Conservation (phyloP, 139 green algal species). For the Micromonas pusilla region DNA sequence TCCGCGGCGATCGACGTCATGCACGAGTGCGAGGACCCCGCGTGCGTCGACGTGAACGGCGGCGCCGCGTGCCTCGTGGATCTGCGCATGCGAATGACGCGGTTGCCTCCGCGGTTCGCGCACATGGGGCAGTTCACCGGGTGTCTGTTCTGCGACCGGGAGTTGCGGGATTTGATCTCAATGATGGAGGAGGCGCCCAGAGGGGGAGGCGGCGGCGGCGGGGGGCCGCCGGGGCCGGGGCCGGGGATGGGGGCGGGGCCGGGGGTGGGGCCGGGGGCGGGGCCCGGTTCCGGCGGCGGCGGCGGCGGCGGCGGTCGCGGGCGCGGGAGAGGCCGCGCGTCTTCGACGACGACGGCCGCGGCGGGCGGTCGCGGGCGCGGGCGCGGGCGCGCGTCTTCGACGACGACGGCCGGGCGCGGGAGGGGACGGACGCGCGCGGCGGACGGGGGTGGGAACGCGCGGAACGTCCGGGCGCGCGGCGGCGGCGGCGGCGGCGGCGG, state of each 20-base stretch:
- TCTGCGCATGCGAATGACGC: too few relatives aligned
- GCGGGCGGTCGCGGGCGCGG: background rate
- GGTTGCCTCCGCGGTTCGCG: conserved; percentile 32
- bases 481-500: background rate
- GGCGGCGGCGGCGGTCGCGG: background rate
- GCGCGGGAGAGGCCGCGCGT: background rate
- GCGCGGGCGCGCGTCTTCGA: background rate
- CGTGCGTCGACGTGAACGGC: too few relatives aligned
- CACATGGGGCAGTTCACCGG: conserved; percentile 41
- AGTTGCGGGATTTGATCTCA: background rate
- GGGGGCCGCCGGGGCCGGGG: background rate
- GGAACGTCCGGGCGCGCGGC: too few relatives aligned
- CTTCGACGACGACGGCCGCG: background rate
- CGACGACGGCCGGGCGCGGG: too few relatives aligned
- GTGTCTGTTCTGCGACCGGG: background rate
- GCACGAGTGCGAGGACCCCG: too few relatives aligned
- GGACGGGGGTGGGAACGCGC: too few relatives aligned
- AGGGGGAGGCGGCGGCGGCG: conserved; percentile 26
- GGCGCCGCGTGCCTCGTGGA: too few relatives aligned
- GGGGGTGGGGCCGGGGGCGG: background rate
- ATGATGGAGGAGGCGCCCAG: conserved; percentile 17
- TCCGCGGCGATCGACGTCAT: conserved; percentile 28
- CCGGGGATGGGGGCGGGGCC: background rate
- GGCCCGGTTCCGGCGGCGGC: conserved; percentile 19
- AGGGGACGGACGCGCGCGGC: too few relatives aligned